Conservation (phyloP, 805 yeast species). For the Blastobotrys peoriensis region DNA sequence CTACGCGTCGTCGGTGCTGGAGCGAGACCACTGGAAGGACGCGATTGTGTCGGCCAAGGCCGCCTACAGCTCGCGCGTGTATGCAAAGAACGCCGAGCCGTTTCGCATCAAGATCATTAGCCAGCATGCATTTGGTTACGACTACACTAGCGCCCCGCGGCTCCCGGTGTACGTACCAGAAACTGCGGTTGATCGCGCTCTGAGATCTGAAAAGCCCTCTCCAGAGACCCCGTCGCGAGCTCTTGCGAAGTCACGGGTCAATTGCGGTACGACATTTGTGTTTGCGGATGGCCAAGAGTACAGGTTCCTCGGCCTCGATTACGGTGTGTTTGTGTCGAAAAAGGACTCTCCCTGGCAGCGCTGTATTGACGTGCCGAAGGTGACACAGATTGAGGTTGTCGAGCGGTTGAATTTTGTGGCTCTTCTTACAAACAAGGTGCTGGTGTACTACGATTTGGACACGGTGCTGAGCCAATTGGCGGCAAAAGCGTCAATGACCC, state of each 20-base stretch:
- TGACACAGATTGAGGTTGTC: slow-evolving; percentile 57
- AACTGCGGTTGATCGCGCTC: slow-evolving; percentile 31
- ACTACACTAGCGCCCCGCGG: slow-evolving; percentile 41
- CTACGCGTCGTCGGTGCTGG: slow-evolving; percentile 31
- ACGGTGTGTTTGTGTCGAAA: slow-evolving; percentile 25
- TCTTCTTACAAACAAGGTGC: slow-evolving; percentile 49
- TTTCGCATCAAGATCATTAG: slow-evolving; percentile 48
- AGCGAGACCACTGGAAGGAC: slow-evolving; percentile 53
- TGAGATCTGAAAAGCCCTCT: slow-evolving; percentile 15
- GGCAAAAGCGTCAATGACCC: slow-evolving; percentile 8
- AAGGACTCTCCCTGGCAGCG: slow-evolving; percentile 46
- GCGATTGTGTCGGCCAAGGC: slow-evolving; percentile 44
- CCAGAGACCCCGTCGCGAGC: slow-evolving; percentile 21
- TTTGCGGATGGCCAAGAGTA: slow-evolving; percentile 40
- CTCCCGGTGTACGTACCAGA: slow-evolving; percentile 30
- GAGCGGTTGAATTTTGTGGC: slow-evolving; percentile 51
- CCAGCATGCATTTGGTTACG: slow-evolving; percentile 60
- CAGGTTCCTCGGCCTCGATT: slow-evolving; percentile 19
- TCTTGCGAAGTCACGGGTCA: slow-evolving; percentile 29
- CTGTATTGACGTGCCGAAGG: slow-evolving; percentile 46
- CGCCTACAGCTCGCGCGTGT: slow-evolving; percentile 30
- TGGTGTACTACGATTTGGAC: slow-evolving; percentile 59
- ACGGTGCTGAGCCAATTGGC: slow-evolving; percentile 39
- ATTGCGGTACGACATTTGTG: slow-evolving; percentile 42
- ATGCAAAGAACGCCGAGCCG: slow-evolving; percentile 42